These are phyloP conservation scores for Suhomyces chickasaworum DNA, from an alignment of 1,139 yeast genomes.

Conservation along the genomic window DNA sequence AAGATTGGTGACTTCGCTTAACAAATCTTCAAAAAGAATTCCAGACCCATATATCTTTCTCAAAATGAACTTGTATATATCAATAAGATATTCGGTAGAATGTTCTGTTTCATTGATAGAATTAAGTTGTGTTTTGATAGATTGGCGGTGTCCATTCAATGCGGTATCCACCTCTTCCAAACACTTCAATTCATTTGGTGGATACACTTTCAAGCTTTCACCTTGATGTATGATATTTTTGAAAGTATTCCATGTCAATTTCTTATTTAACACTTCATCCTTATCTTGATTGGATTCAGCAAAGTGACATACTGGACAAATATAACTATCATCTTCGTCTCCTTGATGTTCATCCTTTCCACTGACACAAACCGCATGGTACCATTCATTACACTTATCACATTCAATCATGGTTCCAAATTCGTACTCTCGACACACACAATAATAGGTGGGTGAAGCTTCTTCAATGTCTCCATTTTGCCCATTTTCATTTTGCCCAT, in stretches of 20 bases:
- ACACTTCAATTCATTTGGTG: constrained; percentile 39
- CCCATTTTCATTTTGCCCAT: too few species aligned
- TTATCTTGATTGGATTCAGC: constrained; percentile 22
- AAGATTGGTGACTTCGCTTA: constrained; percentile 23
- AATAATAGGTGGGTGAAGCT: constrained; percentile 44
- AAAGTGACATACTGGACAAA: constrained; percentile 67
- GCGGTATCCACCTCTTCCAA: constrained; percentile 30
- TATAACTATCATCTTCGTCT: constrained; percentile 45
- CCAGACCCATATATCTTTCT: constrained; percentile 42
- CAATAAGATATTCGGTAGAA: constrained; percentile 23
- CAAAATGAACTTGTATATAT: constrained; percentile 29
- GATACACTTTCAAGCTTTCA: constrained; percentile 36
- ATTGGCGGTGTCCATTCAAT: constrained; percentile 17
- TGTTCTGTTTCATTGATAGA: constrained; percentile 17
- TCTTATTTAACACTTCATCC: constrained; percentile 24
- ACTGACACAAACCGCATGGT: constrained; percentile 68
- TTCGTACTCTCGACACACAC: constrained; percentile 71
- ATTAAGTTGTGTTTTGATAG: constrained; percentile 17
- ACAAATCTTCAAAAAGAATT: constrained; percentile 28
- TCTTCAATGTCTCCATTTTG: too few species aligned
- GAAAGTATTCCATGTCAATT: constrained; percentile 25
- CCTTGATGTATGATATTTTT: constrained; percentile 30
- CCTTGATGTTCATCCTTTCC: constrained; percentile 28
- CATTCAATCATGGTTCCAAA: constrained; percentile 79
- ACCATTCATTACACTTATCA: constrained; percentile 80